phyloP scores from a whole-genome alignment of 208 protist genomes.

The Crithidia bombi region DNA sequence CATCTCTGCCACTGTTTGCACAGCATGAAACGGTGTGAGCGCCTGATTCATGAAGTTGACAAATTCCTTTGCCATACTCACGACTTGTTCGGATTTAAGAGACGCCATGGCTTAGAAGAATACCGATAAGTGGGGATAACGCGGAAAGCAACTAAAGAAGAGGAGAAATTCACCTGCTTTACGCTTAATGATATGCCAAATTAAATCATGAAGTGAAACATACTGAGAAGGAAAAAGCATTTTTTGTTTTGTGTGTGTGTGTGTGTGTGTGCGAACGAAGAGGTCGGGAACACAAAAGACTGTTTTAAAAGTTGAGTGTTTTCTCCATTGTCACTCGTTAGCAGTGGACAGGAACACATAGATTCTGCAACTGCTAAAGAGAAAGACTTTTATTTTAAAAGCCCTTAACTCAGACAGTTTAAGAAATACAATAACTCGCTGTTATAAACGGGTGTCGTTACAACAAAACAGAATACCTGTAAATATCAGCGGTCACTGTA shows the following conservation, averaged over 20 bases:
- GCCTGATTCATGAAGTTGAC: constrained; percentile 70
- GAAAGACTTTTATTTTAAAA: no score
- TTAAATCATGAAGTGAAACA: neutral
- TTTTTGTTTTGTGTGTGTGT: neutral
- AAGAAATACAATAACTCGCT: no score
- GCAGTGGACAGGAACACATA: no score
- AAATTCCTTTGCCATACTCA: constrained; percentile 60
- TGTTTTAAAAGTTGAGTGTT: no score
- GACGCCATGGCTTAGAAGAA: constrained; percentile 32
- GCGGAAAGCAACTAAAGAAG: constrained; percentile 7
- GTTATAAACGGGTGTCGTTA: no score
- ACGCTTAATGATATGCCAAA: neutral
- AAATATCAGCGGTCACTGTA: no score
- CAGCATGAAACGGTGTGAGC: constrained; percentile 82
- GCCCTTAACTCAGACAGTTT: no score
- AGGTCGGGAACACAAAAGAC: no score
- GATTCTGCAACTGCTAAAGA: no score
- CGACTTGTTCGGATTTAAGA: constrained; percentile 29
- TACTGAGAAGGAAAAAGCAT: neutral
- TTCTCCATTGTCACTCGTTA: no score
- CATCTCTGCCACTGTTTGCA: constrained; percentile 53
- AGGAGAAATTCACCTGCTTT: neutral
- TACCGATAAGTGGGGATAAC: no score
- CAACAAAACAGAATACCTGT: no score
- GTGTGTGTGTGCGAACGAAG: neutral